A percentile compares a stretch with the other conserved stretches of the same genome.
Conservation (phyloP, 148 eudicot species). For the Dysphania ambrosioides region DNA sequence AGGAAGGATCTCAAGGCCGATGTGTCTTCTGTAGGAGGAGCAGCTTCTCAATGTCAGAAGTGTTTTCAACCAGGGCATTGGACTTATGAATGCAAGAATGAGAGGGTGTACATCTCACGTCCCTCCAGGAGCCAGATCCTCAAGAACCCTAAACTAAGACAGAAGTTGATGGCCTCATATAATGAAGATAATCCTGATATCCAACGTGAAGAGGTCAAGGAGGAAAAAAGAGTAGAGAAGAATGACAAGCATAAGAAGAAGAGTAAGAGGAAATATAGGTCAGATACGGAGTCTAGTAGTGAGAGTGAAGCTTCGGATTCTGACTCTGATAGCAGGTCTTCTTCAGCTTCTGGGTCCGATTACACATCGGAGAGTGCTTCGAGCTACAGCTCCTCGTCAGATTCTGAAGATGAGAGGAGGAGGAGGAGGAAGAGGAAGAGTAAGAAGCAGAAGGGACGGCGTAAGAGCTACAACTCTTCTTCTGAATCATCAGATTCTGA, state of each 20-base stretch:
- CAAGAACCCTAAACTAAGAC: slow-evolving; percentile 80
- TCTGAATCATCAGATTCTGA: slow-evolving; percentile 72
- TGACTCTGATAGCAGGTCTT: slow-evolving; percentile 53
- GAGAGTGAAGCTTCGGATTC: slow-evolving; percentile 76
- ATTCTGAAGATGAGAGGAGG: slow-evolving; percentile 73
- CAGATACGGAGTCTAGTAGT: slow-evolving; percentile 54
- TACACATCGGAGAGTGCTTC: slow-evolving; percentile 65
- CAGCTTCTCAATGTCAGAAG: slow-evolving; percentile 72
- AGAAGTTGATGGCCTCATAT: slow-evolving; percentile 43
- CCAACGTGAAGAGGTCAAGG: slow-evolving; percentile 32
- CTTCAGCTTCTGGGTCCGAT: slow-evolving; percentile 60
- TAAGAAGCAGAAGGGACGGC: slow-evolving; percentile 56
- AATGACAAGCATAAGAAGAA: slow-evolving; percentile 40
- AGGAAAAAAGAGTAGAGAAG: slow-evolving; percentile 34
- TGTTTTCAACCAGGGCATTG: slow-evolving; percentile 87
- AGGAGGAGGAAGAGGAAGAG: slow-evolving; percentile 42
- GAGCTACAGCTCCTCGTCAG: slow-evolving; percentile 62
- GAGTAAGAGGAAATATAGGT: slow-evolving; percentile 71
- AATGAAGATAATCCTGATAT: slow-evolving; percentile 62
- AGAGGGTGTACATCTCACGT: slow-evolving; percentile 78
- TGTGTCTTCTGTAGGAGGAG: slow-evolving; percentile 35
- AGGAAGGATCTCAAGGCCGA: slow-evolving; percentile 61
- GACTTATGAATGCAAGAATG: slow-evolving; percentile 98
- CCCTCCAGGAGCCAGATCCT: slow-evolving; percentile 85
- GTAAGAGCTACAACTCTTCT: slow-evolving; percentile 56